phyloP scores from a whole-genome alignment of 2,329 filamentous ascomycete genomes.

The Talaromyces rugulosus region DNA sequence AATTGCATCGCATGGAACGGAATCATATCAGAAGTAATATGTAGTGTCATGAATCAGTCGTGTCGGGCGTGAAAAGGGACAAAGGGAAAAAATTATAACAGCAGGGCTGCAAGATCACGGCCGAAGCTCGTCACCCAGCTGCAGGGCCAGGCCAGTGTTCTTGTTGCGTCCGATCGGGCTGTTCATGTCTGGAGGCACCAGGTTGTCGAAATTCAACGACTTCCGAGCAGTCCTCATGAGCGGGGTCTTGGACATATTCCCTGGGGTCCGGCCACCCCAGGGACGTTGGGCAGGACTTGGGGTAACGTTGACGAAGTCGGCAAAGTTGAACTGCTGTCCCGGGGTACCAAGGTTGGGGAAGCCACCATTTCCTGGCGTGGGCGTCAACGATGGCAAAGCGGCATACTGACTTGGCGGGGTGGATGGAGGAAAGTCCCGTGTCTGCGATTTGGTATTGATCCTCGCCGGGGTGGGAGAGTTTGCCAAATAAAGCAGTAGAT shows the following conservation, averaged over 20 bases:
- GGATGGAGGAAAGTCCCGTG: slow-evolving; percentile 58
- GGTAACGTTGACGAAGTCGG: slow-evolving; percentile 96
- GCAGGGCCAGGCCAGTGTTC: slow-evolving; percentile 56
- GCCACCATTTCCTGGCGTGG: slow-evolving; percentile 65
- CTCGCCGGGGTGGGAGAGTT: slow-evolving; percentile 85
- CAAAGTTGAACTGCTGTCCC: slow-evolving; percentile 83
- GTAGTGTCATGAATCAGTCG: slow-evolving; percentile 11
- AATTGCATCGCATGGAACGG: slow-evolving; percentile 4
- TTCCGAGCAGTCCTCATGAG: slow-evolving; percentile 66
- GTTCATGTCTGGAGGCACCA: slow-evolving; percentile 53
- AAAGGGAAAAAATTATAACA: not conserved
- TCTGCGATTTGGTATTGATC: slow-evolving; percentile 42
- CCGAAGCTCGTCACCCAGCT: slow-evolving; percentile 61
- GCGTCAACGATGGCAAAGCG: slow-evolving; percentile 47
- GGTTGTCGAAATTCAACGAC: slow-evolving; percentile 76
- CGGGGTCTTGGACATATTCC: slow-evolving; percentile 61
- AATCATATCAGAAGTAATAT: slow-evolving; percentile 1
- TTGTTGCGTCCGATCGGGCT: slow-evolving; percentile 40
- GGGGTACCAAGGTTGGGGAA: slow-evolving; percentile 73
- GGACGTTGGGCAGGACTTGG: slow-evolving; percentile 87
- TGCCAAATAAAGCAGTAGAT: slow-evolving; percentile 77
- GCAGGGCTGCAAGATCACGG: slow-evolving; percentile 30
- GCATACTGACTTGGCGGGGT: slow-evolving; percentile 68
- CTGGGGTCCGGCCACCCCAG: slow-evolving; percentile 62
- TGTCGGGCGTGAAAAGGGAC: slow-evolving; percentile 6